A percentile compares a stretch with the other conserved stretches of the same genome.
phyloP scores from a whole-genome alignment of 352 stramenopile species.

The Phytopythium mirpurense region DNA sequence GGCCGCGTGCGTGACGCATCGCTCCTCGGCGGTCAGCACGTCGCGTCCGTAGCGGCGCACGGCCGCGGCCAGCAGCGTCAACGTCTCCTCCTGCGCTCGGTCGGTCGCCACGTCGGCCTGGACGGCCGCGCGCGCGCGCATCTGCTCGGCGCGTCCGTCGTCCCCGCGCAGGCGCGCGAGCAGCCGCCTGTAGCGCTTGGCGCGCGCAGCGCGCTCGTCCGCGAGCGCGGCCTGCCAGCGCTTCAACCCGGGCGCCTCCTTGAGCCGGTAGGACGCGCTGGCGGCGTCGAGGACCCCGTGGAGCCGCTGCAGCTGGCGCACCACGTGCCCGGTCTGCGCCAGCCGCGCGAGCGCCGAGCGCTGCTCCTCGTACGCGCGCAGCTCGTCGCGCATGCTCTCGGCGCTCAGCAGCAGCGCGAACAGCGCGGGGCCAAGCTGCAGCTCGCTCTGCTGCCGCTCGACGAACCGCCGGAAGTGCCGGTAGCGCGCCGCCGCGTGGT shows the following conservation, averaged over 20 bases:
- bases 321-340: background rate
- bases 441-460: background rate
- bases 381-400: slow-evolving; percentile 5
- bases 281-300: slow-evolving; percentile 1
- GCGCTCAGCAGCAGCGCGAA: slow-evolving; percentile 5
- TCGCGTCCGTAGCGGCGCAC: background rate
- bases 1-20: background rate
- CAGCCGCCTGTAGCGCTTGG: no score
- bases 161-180: background rate
- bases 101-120: background rate
- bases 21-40: background rate
- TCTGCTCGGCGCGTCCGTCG: no score
- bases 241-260: background rate
- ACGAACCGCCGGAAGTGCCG: slow-evolving; percentile 1
- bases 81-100: background rate
- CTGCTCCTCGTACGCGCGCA: slow-evolving; percentile 4
- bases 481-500: slow-evolving; percentile 1
- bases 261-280: background rate
- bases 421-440: background rate
- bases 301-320: background rate
- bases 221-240: background rate
- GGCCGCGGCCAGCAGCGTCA: background rate
- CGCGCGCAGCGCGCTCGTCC: background rate
- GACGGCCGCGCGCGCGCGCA: no score
- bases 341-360: background rate